Evolutionary conservation across 1,284 basidiomycete species (phyloP).

Genomic region (Puccinia horiana): DNA sequence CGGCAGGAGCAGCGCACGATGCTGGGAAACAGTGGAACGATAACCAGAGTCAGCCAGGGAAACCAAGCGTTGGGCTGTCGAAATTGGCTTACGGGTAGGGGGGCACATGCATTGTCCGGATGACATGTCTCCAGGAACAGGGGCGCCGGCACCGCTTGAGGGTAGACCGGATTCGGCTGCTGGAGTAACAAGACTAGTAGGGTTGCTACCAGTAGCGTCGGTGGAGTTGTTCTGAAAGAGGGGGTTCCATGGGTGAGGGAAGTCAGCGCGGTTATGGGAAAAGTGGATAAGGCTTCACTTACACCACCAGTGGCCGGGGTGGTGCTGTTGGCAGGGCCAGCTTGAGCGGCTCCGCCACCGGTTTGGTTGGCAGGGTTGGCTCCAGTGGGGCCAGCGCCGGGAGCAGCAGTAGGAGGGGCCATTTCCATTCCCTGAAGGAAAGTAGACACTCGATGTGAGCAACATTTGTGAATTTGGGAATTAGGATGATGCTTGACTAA

Average conservation of each 20-base stretch:
- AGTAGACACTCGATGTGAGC: too few relatives aligned
- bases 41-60: not conserved
- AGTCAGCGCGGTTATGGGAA: not conserved
- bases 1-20: not conserved
- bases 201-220: not conserved
- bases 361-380: too few relatives aligned
- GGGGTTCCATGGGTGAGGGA: not conserved
- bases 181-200: not conserved
- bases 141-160: not conserved
- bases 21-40: not conserved
- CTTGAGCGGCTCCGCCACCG: not conserved
- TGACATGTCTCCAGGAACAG: not conserved
- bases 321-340: not conserved
- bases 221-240: not conserved
- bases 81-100: not conserved
- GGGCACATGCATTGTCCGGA: constrained; percentile 1
- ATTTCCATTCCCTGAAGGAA: too few relatives aligned
- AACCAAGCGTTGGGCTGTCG: not conserved
- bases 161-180: not conserved
- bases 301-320: not conserved
- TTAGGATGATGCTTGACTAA: too few relatives aligned
- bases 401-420: too few relatives aligned
- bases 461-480: too few relatives aligned
- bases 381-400: too few relatives aligned
- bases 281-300: not conserved